phyloP scores from a whole-genome alignment of 805 yeast species.

The Alloascoidea hylecoeti region DNA sequence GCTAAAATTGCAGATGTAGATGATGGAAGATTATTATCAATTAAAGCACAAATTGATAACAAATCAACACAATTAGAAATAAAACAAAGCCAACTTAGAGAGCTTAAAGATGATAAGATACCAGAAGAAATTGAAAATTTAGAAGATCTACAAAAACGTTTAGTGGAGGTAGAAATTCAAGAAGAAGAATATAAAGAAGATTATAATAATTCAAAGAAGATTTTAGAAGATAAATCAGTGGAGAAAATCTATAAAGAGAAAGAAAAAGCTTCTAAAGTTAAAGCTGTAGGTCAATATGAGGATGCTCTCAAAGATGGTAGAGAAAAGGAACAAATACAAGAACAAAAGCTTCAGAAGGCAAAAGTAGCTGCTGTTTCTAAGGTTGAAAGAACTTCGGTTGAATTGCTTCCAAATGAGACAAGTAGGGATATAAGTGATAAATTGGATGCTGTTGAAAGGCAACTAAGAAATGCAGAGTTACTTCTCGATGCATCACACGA shows the following conservation, averaged over 20 bases:
- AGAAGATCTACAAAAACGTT: neutral
- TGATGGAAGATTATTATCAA: neutral
- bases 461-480: neutral
- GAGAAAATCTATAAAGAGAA: neutral
- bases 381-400: neutral
- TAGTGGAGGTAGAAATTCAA: neutral
- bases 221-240: neutral
- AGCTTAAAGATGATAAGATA: neutral
- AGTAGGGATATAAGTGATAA: neutral
- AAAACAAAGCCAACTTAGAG: neutral
- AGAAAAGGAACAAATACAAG: neutral
- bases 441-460: neutral
- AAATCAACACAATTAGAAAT: neutral
- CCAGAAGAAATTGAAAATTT: neutral
- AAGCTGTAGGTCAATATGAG: neutral
- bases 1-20: conserved; percentile 1
- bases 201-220: neutral
- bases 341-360: neutral
- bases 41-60: neutral
- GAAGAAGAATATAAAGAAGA: neutral
- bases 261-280: neutral
- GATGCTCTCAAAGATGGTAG: too few relatives aligned
- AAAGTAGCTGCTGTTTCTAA: neutral
- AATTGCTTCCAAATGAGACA: neutral
- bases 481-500: neutral